phyloP scores from a whole-genome alignment of 768 basidiomycete species.

The Pleurotus citrinopileatus region DNA sequence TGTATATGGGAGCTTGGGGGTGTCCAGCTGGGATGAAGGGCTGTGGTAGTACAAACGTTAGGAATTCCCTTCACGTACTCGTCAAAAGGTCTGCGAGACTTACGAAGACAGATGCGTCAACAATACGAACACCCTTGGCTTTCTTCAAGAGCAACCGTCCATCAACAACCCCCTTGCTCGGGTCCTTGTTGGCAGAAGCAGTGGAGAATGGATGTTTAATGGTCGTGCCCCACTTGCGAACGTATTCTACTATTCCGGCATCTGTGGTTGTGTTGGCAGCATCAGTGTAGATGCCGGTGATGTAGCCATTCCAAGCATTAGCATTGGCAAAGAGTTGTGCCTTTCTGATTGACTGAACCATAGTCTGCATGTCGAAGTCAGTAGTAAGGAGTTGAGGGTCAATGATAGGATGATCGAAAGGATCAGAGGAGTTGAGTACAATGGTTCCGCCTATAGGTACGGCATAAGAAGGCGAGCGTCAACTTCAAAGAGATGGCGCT shows the following conservation, averaged over 20 bases:
- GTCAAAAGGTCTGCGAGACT: slow-evolving; percentile 14
- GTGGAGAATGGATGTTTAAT: slow-evolving; percentile 26
- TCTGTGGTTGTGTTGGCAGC: slow-evolving; percentile 25
- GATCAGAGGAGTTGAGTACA: slow-evolving; percentile 23
- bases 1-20: slow-evolving; percentile 25
- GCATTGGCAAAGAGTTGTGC: slow-evolving; percentile 23
- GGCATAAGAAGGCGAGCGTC: background rate
- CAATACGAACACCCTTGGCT: slow-evolving; percentile 29
- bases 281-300: slow-evolving; percentile 17
- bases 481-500: slow-evolving; percentile 2
- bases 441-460: slow-evolving; percentile 21
- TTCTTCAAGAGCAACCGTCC: slow-evolving; percentile 31
- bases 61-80: no score
- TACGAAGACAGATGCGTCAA: slow-evolving; percentile 38
- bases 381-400: slow-evolving; percentile 20
- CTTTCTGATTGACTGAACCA: slow-evolving; percentile 24
- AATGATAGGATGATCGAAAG: slow-evolving; percentile 24
- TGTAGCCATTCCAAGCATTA: slow-evolving; percentile 24
- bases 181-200: slow-evolving; percentile 21
- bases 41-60: slow-evolving; percentile 12
- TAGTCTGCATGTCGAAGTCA: slow-evolving; percentile 22
- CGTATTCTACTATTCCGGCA: slow-evolving; percentile 20
- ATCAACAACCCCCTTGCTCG: slow-evolving; percentile 29
- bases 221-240: slow-evolving; percentile 17
- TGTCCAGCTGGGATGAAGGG: slow-evolving; percentile 24